Evolutionary conservation across 148 eudicot genomes (phyloP).

Genomic region (Pharnaceum exiguum): DNA sequence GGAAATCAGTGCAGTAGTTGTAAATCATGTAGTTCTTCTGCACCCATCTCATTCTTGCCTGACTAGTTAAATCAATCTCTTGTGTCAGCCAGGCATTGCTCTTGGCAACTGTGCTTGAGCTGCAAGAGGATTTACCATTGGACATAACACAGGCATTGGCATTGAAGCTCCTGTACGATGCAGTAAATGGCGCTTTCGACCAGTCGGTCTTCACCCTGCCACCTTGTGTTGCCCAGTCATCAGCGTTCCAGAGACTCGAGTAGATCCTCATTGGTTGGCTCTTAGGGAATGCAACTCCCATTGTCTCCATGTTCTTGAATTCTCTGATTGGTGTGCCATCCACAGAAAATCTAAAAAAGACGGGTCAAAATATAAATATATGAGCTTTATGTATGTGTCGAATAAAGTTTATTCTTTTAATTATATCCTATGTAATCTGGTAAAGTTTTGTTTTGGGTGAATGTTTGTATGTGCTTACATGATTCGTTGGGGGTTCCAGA

Average conservation of each 20-base stretch:
- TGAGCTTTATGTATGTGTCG: too few species aligned
- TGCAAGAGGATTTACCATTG: conserved; percentile 13
- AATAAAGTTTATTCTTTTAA: too few species aligned
- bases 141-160: conserved; percentile 26
- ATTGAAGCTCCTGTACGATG: conserved; percentile 24
- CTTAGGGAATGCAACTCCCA: conserved; percentile 28
- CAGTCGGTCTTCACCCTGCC: conserved; percentile 31
- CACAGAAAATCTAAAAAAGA: conserved; percentile 28
- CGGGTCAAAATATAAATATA: too few species aligned
- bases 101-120: neutral
- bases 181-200: conserved; percentile 26
- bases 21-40: conserved; percentile 39
- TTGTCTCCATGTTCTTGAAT: conserved; percentile 26
- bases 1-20: conserved; percentile 34
- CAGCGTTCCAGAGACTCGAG: conserved; percentile 34
- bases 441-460: too few species aligned
- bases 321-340: conserved; percentile 31
- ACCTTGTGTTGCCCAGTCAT: conserved; percentile 34
- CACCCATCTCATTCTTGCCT: conserved; percentile 27
- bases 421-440: too few species aligned
- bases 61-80: conserved; percentile 26
- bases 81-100: conserved; percentile 22
- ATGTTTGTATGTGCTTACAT: too few species aligned
- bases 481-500: too few species aligned
- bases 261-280: conserved; percentile 29